Percentiles rank a stretch among this genome's conserved stretches.
These are phyloP conservation scores for Oligophagozyma castellii DNA, from an alignment of 1,139 yeast species.

Conservation along the genomic window DNA sequence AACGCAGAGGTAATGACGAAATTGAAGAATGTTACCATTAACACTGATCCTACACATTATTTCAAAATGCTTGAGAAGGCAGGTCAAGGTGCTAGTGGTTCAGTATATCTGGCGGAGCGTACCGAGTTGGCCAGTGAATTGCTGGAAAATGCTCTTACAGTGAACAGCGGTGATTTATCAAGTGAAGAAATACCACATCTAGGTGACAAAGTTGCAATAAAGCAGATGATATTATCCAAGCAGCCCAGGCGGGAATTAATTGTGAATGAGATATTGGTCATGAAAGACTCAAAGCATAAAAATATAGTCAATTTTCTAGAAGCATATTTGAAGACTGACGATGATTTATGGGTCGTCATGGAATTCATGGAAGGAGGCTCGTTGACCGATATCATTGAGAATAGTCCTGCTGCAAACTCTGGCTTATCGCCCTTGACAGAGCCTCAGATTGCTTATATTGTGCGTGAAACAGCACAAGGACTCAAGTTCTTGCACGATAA, in stretches of 20 bases:
- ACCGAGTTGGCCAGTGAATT: slow-evolving; percentile 23
- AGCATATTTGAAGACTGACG: slow-evolving; percentile 57
- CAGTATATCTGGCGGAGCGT: slow-evolving; percentile 80
- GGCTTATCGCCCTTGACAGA: slow-evolving; percentile 35
- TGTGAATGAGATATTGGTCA: slow-evolving; percentile 85
- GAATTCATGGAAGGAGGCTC: slow-evolving; percentile 92
- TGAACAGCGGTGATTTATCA: slow-evolving; percentile 4
- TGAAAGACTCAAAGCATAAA: slow-evolving; percentile 86
- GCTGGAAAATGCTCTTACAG: slow-evolving; percentile 8
- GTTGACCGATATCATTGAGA: slow-evolving; percentile 72
- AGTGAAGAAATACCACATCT: slow-evolving; percentile 3
- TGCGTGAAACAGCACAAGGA: slow-evolving; percentile 85
- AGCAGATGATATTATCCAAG: slow-evolving; percentile 86
- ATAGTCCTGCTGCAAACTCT: slow-evolving; percentile 37
- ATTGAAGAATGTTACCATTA: slow-evolving; percentile 70
- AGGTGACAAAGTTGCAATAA: slow-evolving; percentile 55
- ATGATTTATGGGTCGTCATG: slow-evolving; percentile 81
- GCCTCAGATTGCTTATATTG: slow-evolving; percentile 78
- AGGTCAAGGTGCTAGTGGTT: slow-evolving; percentile 99
- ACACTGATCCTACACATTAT: slow-evolving; percentile 69
- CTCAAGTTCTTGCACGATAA: slow-evolving; percentile 81
- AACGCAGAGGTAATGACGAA: slow-evolving; percentile 81
- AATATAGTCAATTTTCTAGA: slow-evolving; percentile 91
- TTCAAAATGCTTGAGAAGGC: slow-evolving; percentile 87
- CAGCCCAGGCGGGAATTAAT: slow-evolving; percentile 93